Evolutionary conservation across 148 eudicot genomes (phyloP).

Genomic region (Amaranthus cruentus): DNA sequence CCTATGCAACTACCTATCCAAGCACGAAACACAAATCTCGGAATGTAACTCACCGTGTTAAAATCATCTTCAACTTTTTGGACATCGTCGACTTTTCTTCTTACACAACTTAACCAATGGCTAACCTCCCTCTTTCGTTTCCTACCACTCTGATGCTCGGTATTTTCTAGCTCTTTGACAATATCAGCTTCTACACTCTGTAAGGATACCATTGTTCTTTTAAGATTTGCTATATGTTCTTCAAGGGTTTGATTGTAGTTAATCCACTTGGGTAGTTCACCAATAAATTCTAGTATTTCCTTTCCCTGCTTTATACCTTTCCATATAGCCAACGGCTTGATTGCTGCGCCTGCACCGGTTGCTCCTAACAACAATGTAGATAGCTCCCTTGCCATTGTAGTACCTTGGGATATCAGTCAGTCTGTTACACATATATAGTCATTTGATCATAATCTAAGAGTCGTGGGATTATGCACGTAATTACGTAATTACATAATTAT

Average conservation of each 20-base stretch:
- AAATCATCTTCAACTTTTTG: slow-evolving; percentile 2
- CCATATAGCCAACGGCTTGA: not conserved
- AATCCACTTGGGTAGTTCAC: slow-evolving; percentile 18
- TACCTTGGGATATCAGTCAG: not conserved
- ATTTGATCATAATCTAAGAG: too few relatives aligned
- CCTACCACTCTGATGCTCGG: slow-evolving; percentile 17
- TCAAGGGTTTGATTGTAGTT: slow-evolving; percentile 21
- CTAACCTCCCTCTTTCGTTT: slow-evolving; percentile 29
- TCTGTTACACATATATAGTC: not conserved
- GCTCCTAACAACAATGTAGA: not conserved
- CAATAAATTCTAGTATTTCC: slow-evolving; percentile 8
- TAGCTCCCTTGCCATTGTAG: slow-evolving; percentile 20
- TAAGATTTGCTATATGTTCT: slow-evolving; percentile 2
- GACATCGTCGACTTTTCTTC: slow-evolving; percentile 15
- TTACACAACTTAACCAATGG: slow-evolving; percentile 23
- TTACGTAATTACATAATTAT: too few relatives aligned
- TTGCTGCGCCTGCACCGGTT: not conserved
- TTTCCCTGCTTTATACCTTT: slow-evolving; percentile 2
- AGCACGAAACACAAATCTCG: slow-evolving; percentile 17
- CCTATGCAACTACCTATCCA: slow-evolving; percentile 21
- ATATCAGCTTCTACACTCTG: slow-evolving; percentile 19
- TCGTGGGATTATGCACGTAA: too few relatives aligned
- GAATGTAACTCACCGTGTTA: slow-evolving; percentile 4
- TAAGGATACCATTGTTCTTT: slow-evolving; percentile 6
- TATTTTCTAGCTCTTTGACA: slow-evolving; percentile 8